Evolutionary conservation across 2,329 filamentous ascomycete genomes (phyloP), one percentile per base, ranked within the genome.

Genomic region (Cytospora paraplurivora): DNA sequence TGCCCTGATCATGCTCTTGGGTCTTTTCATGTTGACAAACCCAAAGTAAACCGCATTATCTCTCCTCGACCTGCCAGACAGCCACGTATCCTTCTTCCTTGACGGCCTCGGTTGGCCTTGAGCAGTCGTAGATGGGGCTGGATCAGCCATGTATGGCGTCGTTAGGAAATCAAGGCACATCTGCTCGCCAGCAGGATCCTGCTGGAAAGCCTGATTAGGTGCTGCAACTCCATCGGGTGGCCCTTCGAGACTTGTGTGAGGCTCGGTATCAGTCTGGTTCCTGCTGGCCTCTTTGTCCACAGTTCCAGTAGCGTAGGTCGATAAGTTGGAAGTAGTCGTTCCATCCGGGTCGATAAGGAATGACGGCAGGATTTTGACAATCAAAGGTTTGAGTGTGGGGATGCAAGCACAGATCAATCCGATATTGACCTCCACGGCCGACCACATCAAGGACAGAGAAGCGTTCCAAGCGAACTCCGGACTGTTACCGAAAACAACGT

Each of bases 361-460:
- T 21, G 78, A 75, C 2, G 85, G 85, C n/a, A 87, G 75, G 59
- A 87, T 80, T 64, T 81, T 81, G 68, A 91, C 85, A 62, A 94
- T 87, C 7, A 98, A 79, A 1, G 94, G 93, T 73, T 97, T 97
- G 66, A 97, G 78, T 0, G 90, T 94, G 10, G 94, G 94, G n/a
- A 97, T 90, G 70, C 93, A 97, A 50, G 90, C 93, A 72, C 92
- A 96, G 67, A 93, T 89, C 69, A 97, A 93, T 19, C 92, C 93
- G 1, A 96, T 81, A 68, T 96, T 95, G 71, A 97, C 92, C 75
- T 97, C 93, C 60, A 97, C 87, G 13, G 89, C 90, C 17, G 91
- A 94, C 94, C 93, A 98, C 91, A 97, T 94, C 72, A 96, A 89
- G 0, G 92, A 91, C 6, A 93, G 78, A 0, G 91, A 92, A 0